phyloP scores from a whole-genome alignment of 805 yeast species.

The Candida montana region DNA sequence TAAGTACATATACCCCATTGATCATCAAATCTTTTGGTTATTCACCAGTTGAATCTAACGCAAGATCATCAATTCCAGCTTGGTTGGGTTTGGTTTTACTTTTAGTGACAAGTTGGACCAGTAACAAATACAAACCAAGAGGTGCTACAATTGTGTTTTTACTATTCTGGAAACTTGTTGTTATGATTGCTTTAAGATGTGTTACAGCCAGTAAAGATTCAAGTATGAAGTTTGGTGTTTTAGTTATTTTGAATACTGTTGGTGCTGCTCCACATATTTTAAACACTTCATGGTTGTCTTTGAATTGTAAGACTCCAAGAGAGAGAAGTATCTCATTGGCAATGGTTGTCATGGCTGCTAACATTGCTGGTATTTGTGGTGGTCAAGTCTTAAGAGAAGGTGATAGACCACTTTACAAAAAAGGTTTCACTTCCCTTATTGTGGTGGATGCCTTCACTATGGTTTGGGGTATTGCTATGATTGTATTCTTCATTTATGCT shows the following conservation, averaged over 20 bases:
- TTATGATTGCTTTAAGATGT: not conserved
- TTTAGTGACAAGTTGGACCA: not conserved
- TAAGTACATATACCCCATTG: constrained; percentile 1
- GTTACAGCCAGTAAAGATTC: not conserved
- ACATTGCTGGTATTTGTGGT: constrained; percentile 4
- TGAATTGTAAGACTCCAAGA: constrained; percentile 1
- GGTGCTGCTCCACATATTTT: constrained; percentile 1
- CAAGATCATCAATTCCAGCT: constrained; percentile 1
- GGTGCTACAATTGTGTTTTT: not conserved
- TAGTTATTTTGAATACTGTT: not conserved
- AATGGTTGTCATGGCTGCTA: constrained; percentile 6
- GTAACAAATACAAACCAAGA: constrained; percentile 1
- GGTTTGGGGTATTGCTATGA: not conserved
- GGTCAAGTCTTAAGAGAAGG: not conserved
- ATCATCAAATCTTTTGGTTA: constrained; percentile 3
- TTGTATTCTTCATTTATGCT: not conserved
- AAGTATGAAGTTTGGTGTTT: not conserved
- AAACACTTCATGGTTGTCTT: not conserved
- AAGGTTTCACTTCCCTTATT: not conserved
- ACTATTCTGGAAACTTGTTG: too few species aligned
- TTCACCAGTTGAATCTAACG: constrained; percentile 2
- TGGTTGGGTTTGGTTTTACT: constrained; percentile 2
- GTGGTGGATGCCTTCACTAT: not conserved
- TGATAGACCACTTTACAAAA: constrained; percentile 1
- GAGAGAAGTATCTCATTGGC: constrained; percentile 2